Conservation (phyloP, 2,329 filamentous ascomycete genomes). For the Botryosphaeria dothidea region DNA sequence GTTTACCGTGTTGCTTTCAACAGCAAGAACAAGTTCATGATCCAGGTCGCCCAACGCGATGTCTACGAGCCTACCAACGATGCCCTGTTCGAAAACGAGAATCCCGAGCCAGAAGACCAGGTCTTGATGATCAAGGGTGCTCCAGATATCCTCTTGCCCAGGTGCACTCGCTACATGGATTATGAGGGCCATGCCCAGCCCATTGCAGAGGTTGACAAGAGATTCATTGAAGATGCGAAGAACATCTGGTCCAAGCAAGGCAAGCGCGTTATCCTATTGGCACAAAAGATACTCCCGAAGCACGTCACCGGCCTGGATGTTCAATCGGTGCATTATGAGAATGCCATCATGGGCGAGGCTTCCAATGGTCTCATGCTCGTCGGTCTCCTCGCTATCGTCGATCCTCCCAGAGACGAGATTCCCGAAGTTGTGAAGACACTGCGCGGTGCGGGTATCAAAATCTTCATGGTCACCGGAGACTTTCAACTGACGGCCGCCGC, state of each 20-base stretch:
- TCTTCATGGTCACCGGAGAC: constrained; percentile 82
- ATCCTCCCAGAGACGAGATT: constrained; percentile 62
- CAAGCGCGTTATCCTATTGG: constrained; percentile 67
- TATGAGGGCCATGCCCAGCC: constrained; percentile 55
- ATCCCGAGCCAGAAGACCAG: constrained; percentile 19
- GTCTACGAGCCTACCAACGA: constrained; percentile 32
- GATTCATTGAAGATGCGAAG: constrained; percentile 60
- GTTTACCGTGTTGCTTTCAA: constrained; percentile 68
- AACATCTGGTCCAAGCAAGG: constrained; percentile 69
- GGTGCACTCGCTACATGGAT: constrained; percentile 61
- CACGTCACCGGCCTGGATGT: constrained; percentile 28
- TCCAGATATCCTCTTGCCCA: constrained; percentile 69
- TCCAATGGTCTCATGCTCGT: constrained; percentile 53
- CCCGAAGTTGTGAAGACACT: constrained; percentile 62
- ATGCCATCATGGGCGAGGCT: constrained; percentile 57
- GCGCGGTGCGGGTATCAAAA: constrained; percentile 69
- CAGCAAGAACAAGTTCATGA: constrained; percentile 83
- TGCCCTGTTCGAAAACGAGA: constrained; percentile 21
- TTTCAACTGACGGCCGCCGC: constrained; percentile 73
- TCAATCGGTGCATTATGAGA: constrained; percentile 54
- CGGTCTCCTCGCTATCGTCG: constrained; percentile 60
- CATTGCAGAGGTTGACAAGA: constrained; percentile 50
- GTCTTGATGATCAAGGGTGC: constrained; percentile 77
- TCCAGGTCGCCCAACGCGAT: constrained; percentile 49
- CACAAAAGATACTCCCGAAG: constrained; percentile 56